phyloP scores from a whole-genome alignment of 331 rosid genomes.

The Dryas integrifolia region DNA sequence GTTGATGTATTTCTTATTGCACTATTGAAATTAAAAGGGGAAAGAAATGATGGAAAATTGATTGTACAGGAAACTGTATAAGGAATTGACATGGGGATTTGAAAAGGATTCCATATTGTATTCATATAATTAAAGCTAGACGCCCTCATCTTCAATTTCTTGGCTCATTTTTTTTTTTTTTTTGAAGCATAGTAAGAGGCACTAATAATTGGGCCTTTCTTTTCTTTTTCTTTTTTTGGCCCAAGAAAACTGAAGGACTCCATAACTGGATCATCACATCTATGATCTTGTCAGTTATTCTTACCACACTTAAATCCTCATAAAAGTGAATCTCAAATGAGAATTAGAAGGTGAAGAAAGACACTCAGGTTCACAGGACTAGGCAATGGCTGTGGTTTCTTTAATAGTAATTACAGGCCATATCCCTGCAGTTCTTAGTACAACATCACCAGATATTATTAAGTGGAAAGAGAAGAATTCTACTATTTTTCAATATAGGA shows the following conservation, averaged over 20 bases:
- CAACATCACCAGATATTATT: no score
- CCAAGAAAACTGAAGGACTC: background rate
- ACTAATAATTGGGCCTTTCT: background rate
- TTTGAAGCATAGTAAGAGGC: background rate
- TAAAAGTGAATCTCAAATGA: background rate
- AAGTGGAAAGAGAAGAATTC: no score
- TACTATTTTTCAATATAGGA: no score
- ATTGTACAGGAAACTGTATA: conserved; percentile 32
- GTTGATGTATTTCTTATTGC: conserved; percentile 4
- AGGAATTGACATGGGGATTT: background rate
- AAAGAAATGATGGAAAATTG: conserved; percentile 17
- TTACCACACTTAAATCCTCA: background rate
- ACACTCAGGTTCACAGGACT: no score
- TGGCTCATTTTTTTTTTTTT: background rate
- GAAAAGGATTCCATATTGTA: conserved; percentile 3
- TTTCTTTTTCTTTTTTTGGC: no score
- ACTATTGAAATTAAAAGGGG: conserved; percentile 1
- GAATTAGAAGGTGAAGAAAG: no score
- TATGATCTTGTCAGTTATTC: background rate
- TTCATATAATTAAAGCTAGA: background rate
- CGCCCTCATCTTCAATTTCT: conserved; percentile 1
- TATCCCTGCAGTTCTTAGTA: no score
- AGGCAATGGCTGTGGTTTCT: no score
- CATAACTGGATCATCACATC: background rate
- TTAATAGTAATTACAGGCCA: no score